Evolutionary conservation across 2,329 filamentous ascomycete genomes (phyloP).

Genomic region (Cladophialophora carrionii): DNA sequence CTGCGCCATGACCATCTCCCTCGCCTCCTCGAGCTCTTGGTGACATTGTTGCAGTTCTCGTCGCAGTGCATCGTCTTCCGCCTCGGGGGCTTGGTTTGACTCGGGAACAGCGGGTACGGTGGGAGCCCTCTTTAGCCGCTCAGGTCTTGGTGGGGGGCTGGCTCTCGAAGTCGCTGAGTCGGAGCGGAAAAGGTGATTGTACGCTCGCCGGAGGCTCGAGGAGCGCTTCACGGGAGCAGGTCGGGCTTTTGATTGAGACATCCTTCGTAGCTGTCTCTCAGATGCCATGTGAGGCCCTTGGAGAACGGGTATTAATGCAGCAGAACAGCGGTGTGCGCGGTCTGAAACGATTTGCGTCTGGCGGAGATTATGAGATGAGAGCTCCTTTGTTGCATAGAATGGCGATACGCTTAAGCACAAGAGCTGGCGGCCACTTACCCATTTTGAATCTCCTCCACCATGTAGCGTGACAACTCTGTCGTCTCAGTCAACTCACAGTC

Average conservation of each 20-base stretch:
- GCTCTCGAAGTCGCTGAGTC: conserved; percentile 11
- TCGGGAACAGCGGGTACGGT: conserved; percentile 9
- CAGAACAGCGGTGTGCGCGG: conserved; percentile 16
- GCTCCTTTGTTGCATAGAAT: not conserved
- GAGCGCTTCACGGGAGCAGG: conserved; percentile 30
- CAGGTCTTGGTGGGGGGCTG: conserved; percentile 1
- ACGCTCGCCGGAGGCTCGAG: conserved; percentile 30
- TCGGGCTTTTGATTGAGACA: conserved; percentile 29
- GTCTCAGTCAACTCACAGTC: conserved; percentile 3
- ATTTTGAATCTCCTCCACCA: conserved; percentile 11
- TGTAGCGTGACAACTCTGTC: conserved; percentile 12
- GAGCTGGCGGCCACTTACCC: not conserved
- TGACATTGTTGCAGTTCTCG: conserved; percentile 35
- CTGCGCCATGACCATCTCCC: conserved; percentile 29
- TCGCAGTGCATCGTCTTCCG: conserved; percentile 23
- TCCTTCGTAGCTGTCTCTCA: conserved; percentile 28
- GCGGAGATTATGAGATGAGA: conserved; percentile 14
- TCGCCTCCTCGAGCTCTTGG: conserved; percentile 31
- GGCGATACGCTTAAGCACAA: not conserved
- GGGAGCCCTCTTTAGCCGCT: conserved; percentile 18
- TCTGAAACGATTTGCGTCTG: conserved; percentile 7
- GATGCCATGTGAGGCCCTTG: conserved; percentile 29
- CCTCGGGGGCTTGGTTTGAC: conserved; percentile 6
- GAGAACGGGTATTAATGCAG: conserved; percentile 7
- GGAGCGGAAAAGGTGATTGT: conserved; percentile 34